Evolutionary conservation across 169 alveolate species (phyloP).

Genomic region (Eimeria necatrix): DNA sequence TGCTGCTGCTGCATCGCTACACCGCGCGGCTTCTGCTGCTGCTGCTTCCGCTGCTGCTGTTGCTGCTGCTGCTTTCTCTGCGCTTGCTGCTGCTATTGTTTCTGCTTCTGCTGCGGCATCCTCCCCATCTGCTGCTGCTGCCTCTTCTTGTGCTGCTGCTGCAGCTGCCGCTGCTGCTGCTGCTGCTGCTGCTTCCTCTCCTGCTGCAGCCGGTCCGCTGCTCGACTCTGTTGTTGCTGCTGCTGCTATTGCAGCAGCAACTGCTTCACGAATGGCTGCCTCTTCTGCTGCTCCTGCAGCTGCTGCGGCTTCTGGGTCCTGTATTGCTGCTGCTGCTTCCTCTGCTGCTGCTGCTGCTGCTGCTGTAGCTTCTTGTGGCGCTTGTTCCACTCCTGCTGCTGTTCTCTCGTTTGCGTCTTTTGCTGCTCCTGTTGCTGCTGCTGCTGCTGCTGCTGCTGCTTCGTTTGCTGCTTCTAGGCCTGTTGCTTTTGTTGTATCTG

Average conservation of each 20-base stretch:
- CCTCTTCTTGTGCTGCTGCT: not conserved
- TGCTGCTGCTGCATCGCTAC: not conserved
- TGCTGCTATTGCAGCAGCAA: not conserved
- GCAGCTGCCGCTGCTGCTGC: slow-evolving; percentile 5
- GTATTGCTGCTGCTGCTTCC: not conserved
- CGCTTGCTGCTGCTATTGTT: not conserved
- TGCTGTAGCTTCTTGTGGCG: not conserved
- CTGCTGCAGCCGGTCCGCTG: slow-evolving; percentile 7
- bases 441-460: not conserved
- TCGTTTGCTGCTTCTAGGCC: not conserved
- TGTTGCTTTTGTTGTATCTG: not conserved
- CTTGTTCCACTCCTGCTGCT: not conserved
- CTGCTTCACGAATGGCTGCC: not conserved
- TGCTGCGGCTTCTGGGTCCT: not conserved
- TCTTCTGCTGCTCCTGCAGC: slow-evolving; percentile 23
- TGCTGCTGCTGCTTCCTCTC: not conserved
- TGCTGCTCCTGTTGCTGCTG: not conserved
- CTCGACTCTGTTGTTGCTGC: not conserved
- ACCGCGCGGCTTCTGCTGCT: slow-evolving; percentile 1
- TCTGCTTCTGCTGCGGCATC: not conserved
- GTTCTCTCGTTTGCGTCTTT: not conserved
- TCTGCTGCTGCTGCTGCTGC: slow-evolving; percentile 45
- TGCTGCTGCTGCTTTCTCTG: not conserved
- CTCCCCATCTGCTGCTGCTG: not conserved
- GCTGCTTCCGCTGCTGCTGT: not conserved